Evolutionary conservation across 2,329 filamentous ascomycete species (phyloP).

Genomic region (Colletotrichum tropicale): DNA sequence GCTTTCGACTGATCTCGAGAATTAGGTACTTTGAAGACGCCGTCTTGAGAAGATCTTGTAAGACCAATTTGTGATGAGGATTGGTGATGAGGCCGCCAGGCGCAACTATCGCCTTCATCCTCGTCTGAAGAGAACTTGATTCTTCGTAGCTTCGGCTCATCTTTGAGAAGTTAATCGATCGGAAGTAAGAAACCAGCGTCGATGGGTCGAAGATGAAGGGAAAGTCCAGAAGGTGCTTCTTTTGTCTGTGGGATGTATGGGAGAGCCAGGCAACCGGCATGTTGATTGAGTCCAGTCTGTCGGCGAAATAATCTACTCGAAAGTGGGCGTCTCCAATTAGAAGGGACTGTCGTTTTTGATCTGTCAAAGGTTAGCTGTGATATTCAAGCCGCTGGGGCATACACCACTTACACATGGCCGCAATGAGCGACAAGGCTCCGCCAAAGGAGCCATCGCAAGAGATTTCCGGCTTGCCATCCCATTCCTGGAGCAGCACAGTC

Average conservation of each 20-base stretch:
- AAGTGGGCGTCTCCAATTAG: conserved; percentile 74
- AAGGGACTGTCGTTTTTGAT: conserved; percentile 66
- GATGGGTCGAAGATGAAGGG: conserved; percentile 79
- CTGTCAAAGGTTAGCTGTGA: conserved; percentile 36
- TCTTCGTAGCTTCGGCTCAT: conserved; percentile 85
- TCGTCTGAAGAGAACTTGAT: conserved; percentile 61
- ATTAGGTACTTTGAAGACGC: conserved; percentile 75
- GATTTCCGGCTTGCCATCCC: conserved; percentile 78
- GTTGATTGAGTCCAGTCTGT: conserved; percentile 75
- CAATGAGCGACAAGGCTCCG: conserved; percentile 76
- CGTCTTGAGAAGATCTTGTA: conserved; percentile 67
- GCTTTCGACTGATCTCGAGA: conserved; percentile 69
- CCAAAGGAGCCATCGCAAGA: conserved; percentile 74
- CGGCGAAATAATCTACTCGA: conserved; percentile 75
- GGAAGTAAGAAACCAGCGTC: conserved; percentile 81
- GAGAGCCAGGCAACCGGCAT: conserved; percentile 76
- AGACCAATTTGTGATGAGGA: conserved; percentile 61
- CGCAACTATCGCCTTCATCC: conserved; percentile 61
- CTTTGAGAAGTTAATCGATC: conserved; percentile 82
- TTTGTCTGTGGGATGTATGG: conserved; percentile 64
- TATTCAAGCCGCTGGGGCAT: not conserved
- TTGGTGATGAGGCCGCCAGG: conserved; percentile 61
- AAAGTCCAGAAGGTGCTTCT: conserved; percentile 78
- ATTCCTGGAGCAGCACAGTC: conserved; percentile 77
- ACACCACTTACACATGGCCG: conserved; percentile 69